Percentiles rank a stretch among this genome's conserved stretches.
phyloP scores from a whole-genome alignment of 139 green algal genomes.

The Coccomyxa sp. region DNA sequence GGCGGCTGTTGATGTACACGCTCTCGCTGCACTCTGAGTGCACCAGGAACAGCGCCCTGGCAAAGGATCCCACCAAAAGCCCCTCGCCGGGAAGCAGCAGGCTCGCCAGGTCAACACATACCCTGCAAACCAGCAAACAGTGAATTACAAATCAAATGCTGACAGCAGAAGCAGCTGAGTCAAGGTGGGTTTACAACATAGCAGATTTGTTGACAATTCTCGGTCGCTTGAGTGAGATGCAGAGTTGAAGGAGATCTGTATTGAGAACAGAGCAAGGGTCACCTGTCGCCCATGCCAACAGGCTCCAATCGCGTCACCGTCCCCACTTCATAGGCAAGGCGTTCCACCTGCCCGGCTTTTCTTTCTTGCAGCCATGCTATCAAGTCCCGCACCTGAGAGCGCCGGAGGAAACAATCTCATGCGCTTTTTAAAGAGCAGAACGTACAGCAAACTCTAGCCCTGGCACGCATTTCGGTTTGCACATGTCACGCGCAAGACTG shows the following conservation, averaged over 20 bases:
- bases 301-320: conserved; percentile 46
- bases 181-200: too few relatives aligned
- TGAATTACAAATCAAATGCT: neutral
- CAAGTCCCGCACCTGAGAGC: conserved; percentile 38
- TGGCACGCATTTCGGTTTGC: too few relatives aligned
- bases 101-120: conserved; percentile 76
- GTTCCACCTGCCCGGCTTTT: neutral
- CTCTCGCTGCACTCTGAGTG: conserved; percentile 72
- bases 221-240: too few relatives aligned
- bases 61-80: conserved; percentile 87
- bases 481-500: too few relatives aligned
- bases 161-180: too few relatives aligned
- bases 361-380: conserved; percentile 23
- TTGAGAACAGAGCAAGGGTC: neutral
- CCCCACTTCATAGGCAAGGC: conserved; percentile 31
- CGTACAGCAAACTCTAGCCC: too few relatives aligned
- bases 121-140: conserved; percentile 8
- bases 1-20: conserved; percentile 77
- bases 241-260: too few relatives aligned
- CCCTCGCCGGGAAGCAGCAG: conserved; percentile 77
- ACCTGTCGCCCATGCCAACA: conserved; percentile 75
- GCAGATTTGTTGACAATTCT: too few relatives aligned
- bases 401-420: neutral
- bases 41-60: conserved; percentile 80
- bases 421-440: too few relatives aligned